Evolutionary conservation across 768 basidiomycete genomes (phyloP).

Genomic region (Boletus sensibilis): DNA sequence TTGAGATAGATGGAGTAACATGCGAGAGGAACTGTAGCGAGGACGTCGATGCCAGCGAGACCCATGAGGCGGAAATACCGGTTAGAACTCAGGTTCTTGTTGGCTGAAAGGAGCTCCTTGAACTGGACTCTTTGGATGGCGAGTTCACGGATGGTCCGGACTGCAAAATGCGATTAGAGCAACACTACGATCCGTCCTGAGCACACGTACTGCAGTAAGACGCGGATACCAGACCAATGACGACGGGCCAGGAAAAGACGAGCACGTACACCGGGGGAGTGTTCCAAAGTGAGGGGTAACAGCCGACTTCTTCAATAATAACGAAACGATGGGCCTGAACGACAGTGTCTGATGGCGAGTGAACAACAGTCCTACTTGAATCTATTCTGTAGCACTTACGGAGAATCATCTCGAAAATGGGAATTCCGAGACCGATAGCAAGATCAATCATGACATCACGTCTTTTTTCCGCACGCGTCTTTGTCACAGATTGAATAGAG

Average conservation of each 20-base stretch:
- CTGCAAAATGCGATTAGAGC: conserved; percentile 17
- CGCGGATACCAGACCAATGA: conserved; percentile 40
- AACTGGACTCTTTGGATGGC: conserved; percentile 32
- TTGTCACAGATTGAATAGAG: conserved; percentile 47
- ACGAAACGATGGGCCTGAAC: conserved; percentile 53
- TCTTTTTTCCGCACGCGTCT: conserved; percentile 45
- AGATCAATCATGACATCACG: conserved; percentile 44
- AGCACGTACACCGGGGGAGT: conserved; percentile 38
- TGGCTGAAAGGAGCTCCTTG: conserved; percentile 36
- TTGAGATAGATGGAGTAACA: conserved; percentile 40
- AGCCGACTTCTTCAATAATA: conserved; percentile 50
- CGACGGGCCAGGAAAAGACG: conserved; percentile 38
- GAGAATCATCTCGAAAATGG: conserved; percentile 45
- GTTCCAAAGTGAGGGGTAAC: conserved; percentile 39
- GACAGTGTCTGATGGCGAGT: conserved; percentile 39
- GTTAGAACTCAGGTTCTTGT: conserved; percentile 45
- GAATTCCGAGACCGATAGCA: conserved; percentile 46
- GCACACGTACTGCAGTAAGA: conserved; percentile 39
- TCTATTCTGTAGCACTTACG: conserved; percentile 33
- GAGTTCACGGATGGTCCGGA: conserved; percentile 32
- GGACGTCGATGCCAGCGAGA: conserved; percentile 48
- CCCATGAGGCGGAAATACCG: conserved; percentile 65
- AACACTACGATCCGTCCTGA: too few species aligned
- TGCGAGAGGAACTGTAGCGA: conserved; percentile 37
- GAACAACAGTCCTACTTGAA: background rate